A percentile compares a stretch with the other conserved stretches of the same genome.
Conservation (phyloP, 148 eudicot genomes). For the Heliamphora exappendiculata region DNA sequence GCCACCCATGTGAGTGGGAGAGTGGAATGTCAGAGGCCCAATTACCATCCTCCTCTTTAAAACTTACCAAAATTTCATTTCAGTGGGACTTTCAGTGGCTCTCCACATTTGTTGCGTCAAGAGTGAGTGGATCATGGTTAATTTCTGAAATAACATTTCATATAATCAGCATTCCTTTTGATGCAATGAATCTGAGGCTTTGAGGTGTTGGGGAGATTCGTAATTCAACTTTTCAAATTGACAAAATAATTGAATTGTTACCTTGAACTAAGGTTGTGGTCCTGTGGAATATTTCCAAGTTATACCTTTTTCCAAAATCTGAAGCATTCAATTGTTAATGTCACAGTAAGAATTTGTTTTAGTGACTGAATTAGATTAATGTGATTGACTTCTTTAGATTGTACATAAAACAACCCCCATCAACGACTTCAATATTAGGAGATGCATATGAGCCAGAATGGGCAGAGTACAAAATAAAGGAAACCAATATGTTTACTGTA, state of each 20-base stretch:
- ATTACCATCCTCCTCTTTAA: not conserved
- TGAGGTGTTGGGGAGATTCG: not conserved
- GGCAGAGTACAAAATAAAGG: constrained; percentile 97
- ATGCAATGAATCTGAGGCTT: not conserved
- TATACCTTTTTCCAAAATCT: not conserved
- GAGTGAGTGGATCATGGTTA: not conserved
- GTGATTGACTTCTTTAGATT: constrained; percentile 35
- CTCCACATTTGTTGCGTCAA: not conserved
- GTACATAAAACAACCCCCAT: constrained; percentile 71
- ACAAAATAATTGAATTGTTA: not conserved
- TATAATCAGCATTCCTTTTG: not conserved
- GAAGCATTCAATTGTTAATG: not conserved
- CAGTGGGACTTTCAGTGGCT: not conserved
- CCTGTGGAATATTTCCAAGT: not conserved
- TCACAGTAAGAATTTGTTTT: not conserved
- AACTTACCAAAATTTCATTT: not conserved
- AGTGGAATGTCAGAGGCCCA: not conserved
- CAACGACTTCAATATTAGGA: constrained; percentile 49
- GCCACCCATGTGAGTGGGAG: not conserved
- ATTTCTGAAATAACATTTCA: not conserved
- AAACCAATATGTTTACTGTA: constrained; percentile 92
- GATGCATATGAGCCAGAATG: constrained; percentile 54
- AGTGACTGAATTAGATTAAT: not conserved
- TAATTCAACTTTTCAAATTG: not conserved
- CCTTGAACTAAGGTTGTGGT: not conserved